Evolutionary conservation across 202 grass and related monocot genomes (phyloP).

Genomic region (Zoysia matrella): DNA sequence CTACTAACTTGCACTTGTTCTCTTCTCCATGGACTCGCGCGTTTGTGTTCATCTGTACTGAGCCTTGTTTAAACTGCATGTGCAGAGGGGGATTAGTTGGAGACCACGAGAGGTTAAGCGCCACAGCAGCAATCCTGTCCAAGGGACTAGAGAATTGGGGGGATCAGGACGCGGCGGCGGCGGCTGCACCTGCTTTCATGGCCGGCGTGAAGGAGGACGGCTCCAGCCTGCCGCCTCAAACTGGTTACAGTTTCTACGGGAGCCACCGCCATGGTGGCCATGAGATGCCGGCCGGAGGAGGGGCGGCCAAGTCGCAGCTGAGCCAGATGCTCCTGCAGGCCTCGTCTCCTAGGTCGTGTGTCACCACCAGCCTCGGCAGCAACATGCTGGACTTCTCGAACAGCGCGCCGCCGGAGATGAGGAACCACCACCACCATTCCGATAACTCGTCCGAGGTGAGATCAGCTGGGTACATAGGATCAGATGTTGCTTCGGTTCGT

Average conservation of each 20-base stretch:
- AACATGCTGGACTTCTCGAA: slow-evolving; percentile 94
- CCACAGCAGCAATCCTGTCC: slow-evolving; percentile 51
- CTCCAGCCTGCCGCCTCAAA: slow-evolving; percentile 30
- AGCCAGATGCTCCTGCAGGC: slow-evolving; percentile 70
- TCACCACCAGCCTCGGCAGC: slow-evolving; percentile 75
- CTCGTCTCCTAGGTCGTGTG: slow-evolving; percentile 79
- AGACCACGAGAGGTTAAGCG: slow-evolving; percentile 47
- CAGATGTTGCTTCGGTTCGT: not conserved
- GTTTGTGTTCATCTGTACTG: slow-evolving; percentile 34
- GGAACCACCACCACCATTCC: slow-evolving; percentile 57
- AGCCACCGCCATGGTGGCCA: slow-evolving; percentile 45
- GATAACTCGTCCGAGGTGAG: slow-evolving; percentile 88
- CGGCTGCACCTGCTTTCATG: slow-evolving; percentile 27
- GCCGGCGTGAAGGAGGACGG: slow-evolving; percentile 48
- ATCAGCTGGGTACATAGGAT: slow-evolving; percentile 2
- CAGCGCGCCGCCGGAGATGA: slow-evolving; percentile 50
- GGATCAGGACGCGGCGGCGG: slow-evolving; percentile 16
- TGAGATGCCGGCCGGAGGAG: slow-evolving; percentile 49
- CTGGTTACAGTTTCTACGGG: slow-evolving; percentile 55
- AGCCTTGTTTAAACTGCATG: slow-evolving; percentile 34
- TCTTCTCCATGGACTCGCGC: slow-evolving; percentile 50
- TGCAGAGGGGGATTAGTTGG: slow-evolving; percentile 62
- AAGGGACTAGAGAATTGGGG: slow-evolving; percentile 58
- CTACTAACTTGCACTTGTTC: slow-evolving; percentile 43
- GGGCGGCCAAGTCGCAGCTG: slow-evolving; percentile 54